phyloP scores from a whole-genome alignment of 2,329 filamentous ascomycete genomes.

The Ophiocordyceps camponoti-floridani region DNA sequence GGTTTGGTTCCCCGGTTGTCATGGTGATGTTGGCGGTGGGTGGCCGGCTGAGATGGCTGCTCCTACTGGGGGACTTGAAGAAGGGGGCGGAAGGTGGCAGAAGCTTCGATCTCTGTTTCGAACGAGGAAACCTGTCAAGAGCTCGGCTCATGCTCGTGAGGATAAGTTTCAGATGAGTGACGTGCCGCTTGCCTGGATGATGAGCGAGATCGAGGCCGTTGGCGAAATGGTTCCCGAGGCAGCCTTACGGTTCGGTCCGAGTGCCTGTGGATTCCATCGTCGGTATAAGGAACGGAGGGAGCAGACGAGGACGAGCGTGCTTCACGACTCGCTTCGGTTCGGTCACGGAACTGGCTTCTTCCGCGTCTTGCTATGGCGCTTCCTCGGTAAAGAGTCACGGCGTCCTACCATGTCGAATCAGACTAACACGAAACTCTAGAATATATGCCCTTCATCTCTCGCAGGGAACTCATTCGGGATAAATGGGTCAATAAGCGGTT shows the following conservation, averaged over 20 bases:
- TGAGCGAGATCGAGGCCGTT: constrained; percentile 25
- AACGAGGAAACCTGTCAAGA: constrained; percentile 13
- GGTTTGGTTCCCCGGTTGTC: constrained; percentile 36
- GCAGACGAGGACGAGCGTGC: constrained; percentile 13
- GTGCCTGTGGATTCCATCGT: constrained; percentile 13
- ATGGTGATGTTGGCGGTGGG: constrained; percentile 35
- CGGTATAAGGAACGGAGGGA: constrained; percentile 12
- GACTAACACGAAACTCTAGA: constrained; percentile 8
- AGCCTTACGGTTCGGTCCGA: constrained; percentile 17
- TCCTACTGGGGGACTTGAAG: constrained; percentile 4
- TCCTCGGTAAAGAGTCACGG: constrained; percentile 18
- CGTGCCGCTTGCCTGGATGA: constrained; percentile 33
- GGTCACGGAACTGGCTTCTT: constrained; percentile 18
- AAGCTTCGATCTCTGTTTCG: constrained; percentile 17
- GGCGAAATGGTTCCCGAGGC: constrained; percentile 12
- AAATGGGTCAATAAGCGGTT: constrained; percentile 17
- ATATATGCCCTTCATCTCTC: constrained; percentile 19
- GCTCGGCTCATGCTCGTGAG: constrained; percentile 11
- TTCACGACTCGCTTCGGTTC: constrained; percentile 21
- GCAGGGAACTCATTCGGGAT: constrained; percentile 18
- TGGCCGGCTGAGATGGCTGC: constrained; percentile 17
- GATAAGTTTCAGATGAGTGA: constrained; percentile 28
- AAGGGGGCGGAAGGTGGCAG: constrained; percentile 12
- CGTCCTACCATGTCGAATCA: background rate
- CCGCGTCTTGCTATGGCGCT: constrained; percentile 21